phyloP scores from a whole-genome alignment of 73 alveolate species.

The Stentor roeselii region DNA sequence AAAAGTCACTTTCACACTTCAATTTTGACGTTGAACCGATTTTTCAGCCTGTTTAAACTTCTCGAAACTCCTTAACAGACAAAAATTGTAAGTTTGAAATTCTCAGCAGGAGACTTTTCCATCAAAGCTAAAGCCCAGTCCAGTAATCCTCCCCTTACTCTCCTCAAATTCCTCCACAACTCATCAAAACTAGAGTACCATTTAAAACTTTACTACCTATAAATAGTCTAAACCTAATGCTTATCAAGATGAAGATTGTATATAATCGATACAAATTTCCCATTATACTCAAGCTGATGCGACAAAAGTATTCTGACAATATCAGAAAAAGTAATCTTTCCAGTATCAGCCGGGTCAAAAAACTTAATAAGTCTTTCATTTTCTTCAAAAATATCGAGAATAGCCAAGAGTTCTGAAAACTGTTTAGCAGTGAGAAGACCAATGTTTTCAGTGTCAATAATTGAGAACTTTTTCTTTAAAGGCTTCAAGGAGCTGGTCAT shows the following conservation, averaged over 20 bases:
- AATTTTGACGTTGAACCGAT: no score
- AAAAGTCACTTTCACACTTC: no score
- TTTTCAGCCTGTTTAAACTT: no score
- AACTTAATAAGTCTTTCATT: constrained; percentile 51
- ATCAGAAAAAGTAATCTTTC: constrained; percentile 73
- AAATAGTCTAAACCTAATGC: no score
- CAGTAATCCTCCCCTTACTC: no score
- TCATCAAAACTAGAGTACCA: no score
- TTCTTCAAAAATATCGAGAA: constrained; percentile 56
- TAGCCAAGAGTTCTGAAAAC: constrained; percentile 77
- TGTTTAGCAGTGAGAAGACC: constrained; percentile 73
- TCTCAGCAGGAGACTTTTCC: no score
- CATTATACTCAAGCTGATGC: constrained; percentile 3
- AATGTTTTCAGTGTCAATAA: constrained; percentile 80
- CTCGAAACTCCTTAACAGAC: no score
- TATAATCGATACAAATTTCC: not conserved
- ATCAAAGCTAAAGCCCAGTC: no score
- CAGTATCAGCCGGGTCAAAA: constrained; percentile 81
- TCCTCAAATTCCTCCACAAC: no score
- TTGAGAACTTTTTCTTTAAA: constrained; percentile 75
- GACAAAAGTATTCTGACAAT: constrained; percentile 32
- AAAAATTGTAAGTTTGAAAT: no score
- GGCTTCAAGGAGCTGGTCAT: constrained; percentile 86
- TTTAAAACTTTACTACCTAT: no score
- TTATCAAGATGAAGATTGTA: not conserved